Base-by-base conservation (phyloP, 495 filamentous ascomycete species). In the Neurospora tetraspora region DNA sequence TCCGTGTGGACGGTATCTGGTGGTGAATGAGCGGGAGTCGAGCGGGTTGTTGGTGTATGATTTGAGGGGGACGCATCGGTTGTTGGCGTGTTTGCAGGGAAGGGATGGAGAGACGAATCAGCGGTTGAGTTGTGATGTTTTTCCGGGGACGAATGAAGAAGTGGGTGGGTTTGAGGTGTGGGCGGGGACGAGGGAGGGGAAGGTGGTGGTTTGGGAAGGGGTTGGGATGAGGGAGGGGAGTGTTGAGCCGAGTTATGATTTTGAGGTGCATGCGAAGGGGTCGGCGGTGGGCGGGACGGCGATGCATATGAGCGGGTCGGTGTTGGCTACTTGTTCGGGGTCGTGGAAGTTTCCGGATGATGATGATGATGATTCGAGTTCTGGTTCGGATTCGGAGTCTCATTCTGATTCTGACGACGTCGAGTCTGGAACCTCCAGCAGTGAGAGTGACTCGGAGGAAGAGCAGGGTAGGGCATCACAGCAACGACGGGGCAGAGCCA, bases 1-100 rank as follows among this genome's bases (percentile, higher is more conserved):
- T 75, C 87, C 89, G 0, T 95, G 93, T 82, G 95, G 93, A n/a
- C 84, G 89, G 73, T 98, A 97, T 81, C 81, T 99, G 39, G 90
- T 93, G 76, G 88, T 97, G 18, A 91, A 89, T n/a, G 96, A 98
- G 84, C 87, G 96, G 40, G 89, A 88, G 76, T 91, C 93, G 69
- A 85, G 87, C 45, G 91, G 89, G 7, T 78, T 97, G 11, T 78
- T 92, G 69, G 86, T 97, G 3, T 98, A 94, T 82, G 96, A 99
- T 82, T 84, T 98, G 37, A 86, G 96, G 16, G 91, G 91, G 6
- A 88, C 88, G 9, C 87, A 91, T 1, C 85, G 88, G 75, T 80
- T 91, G 76, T 82, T 99, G 8, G 90, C 89, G 18, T 89, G 87
- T 81, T 82, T 98, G 70, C 83, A 81, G 16, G 93, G 94, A 0